Conservation (phyloP, 441 rosid species). For the Viola pubescens region DNA sequence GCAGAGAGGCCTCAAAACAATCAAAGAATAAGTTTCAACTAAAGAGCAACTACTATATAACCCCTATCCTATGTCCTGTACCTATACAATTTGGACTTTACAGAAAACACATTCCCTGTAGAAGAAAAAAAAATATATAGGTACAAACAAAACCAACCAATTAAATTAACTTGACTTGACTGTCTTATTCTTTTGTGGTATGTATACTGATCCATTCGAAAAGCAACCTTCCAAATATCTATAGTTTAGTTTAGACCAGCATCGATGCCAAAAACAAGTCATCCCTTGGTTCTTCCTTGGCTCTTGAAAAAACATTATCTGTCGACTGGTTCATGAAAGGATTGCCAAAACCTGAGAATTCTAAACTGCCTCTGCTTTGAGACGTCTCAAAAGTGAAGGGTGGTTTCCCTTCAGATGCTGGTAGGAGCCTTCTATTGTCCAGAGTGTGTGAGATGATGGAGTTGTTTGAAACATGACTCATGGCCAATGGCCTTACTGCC, state of each 20-base stretch:
- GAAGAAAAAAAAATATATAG: conserved; percentile 19
- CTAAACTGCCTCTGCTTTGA: conserved; percentile 32
- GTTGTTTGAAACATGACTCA: conserved; percentile 20
- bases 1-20: conserved; percentile 19
- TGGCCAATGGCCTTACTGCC: conserved; percentile 23
- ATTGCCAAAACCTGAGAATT: conserved; percentile 35
- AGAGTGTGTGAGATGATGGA: conserved; percentile 18
- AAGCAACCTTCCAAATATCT: conserved; percentile 12
- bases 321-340: conserved; percentile 31
- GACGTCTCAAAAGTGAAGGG: conserved; percentile 41
- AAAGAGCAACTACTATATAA: background rate
- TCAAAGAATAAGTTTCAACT: conserved; percentile 11
- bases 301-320: conserved; percentile 22
- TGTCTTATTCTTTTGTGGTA: conserved; percentile 10
- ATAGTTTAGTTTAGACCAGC: conserved; percentile 16
- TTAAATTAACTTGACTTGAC: conserved; percentile 23
- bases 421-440: conserved; percentile 8
- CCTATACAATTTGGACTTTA: conserved; percentile 13
- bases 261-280: conserved; percentile 47
- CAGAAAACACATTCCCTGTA: conserved; percentile 4
- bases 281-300: conserved; percentile 60
- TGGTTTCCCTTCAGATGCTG: conserved; percentile 24
- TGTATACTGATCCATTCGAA: background rate
- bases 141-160: conserved; percentile 23
- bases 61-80: conserved; percentile 5